Conservation (phyloP, 78 protist species). For the Polysphondylium violaceum region DNA sequence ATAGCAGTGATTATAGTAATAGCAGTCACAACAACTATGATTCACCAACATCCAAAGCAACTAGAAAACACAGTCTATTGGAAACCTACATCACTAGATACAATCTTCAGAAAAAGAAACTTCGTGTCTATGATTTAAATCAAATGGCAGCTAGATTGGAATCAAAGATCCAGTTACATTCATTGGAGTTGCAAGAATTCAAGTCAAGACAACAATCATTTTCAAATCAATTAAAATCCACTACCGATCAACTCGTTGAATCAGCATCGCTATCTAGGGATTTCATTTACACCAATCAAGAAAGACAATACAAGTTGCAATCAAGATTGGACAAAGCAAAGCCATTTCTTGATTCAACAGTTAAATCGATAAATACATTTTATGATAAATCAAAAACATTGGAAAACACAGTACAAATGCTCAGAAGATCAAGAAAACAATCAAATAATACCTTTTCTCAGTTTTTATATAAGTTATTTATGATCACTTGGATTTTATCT, state of each 20-base stretch:
- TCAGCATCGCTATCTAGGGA: background rate
- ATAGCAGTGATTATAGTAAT: conserved; percentile 18
- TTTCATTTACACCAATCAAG: conserved; percentile 9
- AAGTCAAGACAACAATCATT: background rate
- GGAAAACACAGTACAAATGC: conserved; percentile 46
- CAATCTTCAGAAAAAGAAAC: background rate
- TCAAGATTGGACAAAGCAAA: conserved; percentile 17
- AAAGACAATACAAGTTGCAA: conserved; percentile 9
- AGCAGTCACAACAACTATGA: conserved; percentile 6
- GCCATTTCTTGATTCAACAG: conserved; percentile 25
- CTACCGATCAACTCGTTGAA: background rate
- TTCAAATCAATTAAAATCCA: background rate
- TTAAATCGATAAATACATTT: background rate
- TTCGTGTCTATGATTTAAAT: background rate
- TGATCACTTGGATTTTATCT: background rate
- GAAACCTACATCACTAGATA: background rate
- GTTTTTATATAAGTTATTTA: conserved; percentile 9
- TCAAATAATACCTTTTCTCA: background rate
- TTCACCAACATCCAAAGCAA: background rate
- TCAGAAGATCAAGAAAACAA: conserved; percentile 31
- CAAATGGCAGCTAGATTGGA: background rate
- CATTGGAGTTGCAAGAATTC: background rate
- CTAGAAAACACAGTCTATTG: conserved; percentile 5
- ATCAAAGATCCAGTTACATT: background rate
- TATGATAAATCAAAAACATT: conserved; percentile 44